These are phyloP conservation scores for Tetratostichococcus sp. DNA, from an alignment of 139 green algal species.

Conservation along the genomic window DNA sequence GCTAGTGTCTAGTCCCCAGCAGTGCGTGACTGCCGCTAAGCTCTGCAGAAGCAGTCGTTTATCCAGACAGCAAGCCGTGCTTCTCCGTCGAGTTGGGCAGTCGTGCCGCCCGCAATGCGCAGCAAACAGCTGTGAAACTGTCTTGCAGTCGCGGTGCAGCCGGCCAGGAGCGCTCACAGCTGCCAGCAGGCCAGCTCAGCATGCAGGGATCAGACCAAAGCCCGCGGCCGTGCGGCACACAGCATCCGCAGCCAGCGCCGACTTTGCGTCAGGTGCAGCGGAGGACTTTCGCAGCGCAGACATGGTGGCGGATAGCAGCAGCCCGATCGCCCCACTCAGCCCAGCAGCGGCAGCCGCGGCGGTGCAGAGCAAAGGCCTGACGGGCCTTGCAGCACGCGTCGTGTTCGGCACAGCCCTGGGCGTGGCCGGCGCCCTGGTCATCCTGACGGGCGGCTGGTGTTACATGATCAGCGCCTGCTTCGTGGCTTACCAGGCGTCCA, in stretches of 20 bases:
- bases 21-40: background rate
- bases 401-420: constrained; percentile 61
- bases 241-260: background rate
- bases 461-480: constrained; percentile 57
- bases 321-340: background rate
- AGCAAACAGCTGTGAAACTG: background rate
- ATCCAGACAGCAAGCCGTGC: background rate
- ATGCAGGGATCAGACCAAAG: background rate
- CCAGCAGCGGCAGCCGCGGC: too few relatives aligned
- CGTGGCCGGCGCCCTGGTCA: constrained; percentile 44
- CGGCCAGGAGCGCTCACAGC: background rate
- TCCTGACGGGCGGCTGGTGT: constrained; percentile 48
- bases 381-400: constrained; percentile 46
- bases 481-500: constrained; percentile 62
- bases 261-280: background rate
- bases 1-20: background rate
- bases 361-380: constrained; percentile 1
- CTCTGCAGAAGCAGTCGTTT: too few relatives aligned
- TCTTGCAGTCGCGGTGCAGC: background rate
- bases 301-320: background rate
- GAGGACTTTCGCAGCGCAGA: background rate
- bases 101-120: background rate
- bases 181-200: background rate
- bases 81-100: background rate
- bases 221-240: background rate